phyloP scores from a whole-genome alignment of 2,329 filamentous ascomycete species.

The Daldinia eschscholtzii region DNA sequence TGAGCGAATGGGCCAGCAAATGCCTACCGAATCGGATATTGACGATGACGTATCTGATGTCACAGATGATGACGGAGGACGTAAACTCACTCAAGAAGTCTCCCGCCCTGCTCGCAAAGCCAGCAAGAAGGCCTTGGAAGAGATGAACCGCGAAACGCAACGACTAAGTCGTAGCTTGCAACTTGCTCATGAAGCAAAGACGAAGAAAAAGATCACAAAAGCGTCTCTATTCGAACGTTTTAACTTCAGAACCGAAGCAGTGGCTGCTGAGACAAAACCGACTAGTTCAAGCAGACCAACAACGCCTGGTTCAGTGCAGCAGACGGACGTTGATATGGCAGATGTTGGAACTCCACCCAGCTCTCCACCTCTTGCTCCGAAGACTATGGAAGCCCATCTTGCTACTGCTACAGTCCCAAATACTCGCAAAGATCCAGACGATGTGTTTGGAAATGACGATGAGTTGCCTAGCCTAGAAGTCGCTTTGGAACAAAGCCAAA shows the following conservation, averaged over 20 bases:
- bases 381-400: conserved; percentile 40
- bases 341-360: conserved; percentile 77
- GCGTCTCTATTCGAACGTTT: conserved; percentile 86
- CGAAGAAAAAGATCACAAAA: conserved; percentile 90
- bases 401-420: conserved; percentile 18
- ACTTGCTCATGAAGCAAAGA: conserved; percentile 88
- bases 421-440: conserved; percentile 16
- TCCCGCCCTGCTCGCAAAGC: conserved; percentile 82
- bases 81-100: conserved; percentile 74
- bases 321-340: conserved; percentile 65
- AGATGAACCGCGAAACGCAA: conserved; percentile 96
- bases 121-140: conserved; percentile 93
- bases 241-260: conserved; percentile 72
- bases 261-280: conserved; percentile 53
- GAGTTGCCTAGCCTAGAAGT: conserved; percentile 58
- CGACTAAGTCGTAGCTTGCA: conserved; percentile 91
- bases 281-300: conserved; percentile 69
- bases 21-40: conserved; percentile 57
- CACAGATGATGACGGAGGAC: conserved; percentile 72
- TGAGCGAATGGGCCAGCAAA: conserved; percentile 57
- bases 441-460: conserved; percentile 44
- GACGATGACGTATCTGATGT: conserved; percentile 69
- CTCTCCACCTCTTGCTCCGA: conserved; percentile 66
- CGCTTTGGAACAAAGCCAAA: conserved; percentile 52
- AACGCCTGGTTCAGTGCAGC: conserved; percentile 59